phyloP scores from a whole-genome alignment of 2,329 filamentous ascomycete species.

The Lithohypha guttulata region DNA sequence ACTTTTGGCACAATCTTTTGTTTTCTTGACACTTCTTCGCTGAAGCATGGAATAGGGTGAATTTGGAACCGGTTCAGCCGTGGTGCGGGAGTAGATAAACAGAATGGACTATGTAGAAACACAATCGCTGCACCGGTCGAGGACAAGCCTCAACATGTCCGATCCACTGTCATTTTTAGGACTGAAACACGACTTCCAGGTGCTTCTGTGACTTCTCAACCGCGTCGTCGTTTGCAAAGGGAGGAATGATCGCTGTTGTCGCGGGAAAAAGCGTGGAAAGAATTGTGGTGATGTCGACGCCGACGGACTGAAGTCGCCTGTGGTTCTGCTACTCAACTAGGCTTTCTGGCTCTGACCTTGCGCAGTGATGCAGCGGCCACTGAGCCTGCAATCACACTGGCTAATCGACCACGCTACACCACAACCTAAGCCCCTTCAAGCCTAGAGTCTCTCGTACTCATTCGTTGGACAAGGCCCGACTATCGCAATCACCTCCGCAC shows the following conservation, averaged over 20 bases:
- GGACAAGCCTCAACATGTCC: constrained; percentile 8
- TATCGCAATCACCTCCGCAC: neutral
- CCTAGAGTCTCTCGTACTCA: no score
- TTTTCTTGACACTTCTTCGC: no score
- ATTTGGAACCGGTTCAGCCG: no score
- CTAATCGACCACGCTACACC: neutral
- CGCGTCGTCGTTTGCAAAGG: neutral
- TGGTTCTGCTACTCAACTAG: neutral
- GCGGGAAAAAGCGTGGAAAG: neutral
- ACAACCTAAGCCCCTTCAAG: neutral
- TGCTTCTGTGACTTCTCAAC: neutral
- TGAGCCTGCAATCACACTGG: neutral
- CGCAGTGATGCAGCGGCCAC: neutral
- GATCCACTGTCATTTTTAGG: neutral
- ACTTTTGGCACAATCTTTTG: neutral
- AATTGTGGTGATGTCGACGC: constrained; percentile 1
- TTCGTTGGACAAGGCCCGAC: neutral
- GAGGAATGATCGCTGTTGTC: neutral
- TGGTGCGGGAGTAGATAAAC: neutral
- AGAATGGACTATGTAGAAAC: neutral
- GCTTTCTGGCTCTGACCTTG: neutral
- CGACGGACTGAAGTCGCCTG: neutral
- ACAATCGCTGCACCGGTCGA: constrained; percentile 2
- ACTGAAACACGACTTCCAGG: neutral
- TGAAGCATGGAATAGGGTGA: no score